Evolutionary conservation across 2,329 filamentous ascomycete species (phyloP).

Genomic region (Sphaerulina populicola): DNA sequence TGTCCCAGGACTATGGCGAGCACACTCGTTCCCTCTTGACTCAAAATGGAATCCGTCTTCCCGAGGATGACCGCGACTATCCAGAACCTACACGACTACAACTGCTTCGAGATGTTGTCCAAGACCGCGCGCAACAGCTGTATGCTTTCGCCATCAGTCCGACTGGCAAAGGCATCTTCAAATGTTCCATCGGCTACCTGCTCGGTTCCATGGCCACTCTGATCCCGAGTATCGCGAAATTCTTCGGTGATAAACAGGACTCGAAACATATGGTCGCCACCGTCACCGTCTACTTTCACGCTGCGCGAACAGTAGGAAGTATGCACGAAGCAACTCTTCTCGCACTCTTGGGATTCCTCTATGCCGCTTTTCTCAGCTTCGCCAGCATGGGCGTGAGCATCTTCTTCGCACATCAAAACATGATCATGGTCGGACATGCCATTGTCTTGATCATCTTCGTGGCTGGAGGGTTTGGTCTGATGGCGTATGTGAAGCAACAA

Average conservation of each 20-base stretch:
- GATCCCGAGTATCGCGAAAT: constrained; percentile 59
- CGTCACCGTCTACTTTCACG: constrained; percentile 90
- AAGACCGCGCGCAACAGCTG: constrained; percentile 7
- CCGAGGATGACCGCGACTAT: constrained; percentile 5
- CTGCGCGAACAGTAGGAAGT: constrained; percentile 73
- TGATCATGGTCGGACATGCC: constrained; percentile 64
- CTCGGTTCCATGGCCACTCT: constrained; percentile 82
- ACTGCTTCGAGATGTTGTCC: constrained; percentile 9
- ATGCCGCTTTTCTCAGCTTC: constrained; percentile 66
- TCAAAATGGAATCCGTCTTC: constrained; percentile 2
- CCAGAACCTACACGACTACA: constrained; percentile 4
- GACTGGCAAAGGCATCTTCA: constrained; percentile 70
- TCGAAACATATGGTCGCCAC: constrained; percentile 92
- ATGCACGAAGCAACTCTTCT: constrained; percentile 81
- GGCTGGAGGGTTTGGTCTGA: constrained; percentile 74
- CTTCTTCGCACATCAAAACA: constrained; percentile 60
- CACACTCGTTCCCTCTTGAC: constrained; percentile 28
- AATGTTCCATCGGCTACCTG: constrained; percentile 84
- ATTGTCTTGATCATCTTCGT: constrained; percentile 76
- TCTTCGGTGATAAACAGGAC: constrained; percentile 68
- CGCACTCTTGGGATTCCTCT: constrained; percentile 68
- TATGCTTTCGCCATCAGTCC: constrained; percentile 45
- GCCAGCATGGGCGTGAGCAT: constrained; percentile 84
- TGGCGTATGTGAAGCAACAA: constrained; percentile 46
- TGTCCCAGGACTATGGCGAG: constrained; percentile 31